Base-by-base conservation (phyloP, 768 basidiomycete species). In the Tricholoma terreum region DNA sequence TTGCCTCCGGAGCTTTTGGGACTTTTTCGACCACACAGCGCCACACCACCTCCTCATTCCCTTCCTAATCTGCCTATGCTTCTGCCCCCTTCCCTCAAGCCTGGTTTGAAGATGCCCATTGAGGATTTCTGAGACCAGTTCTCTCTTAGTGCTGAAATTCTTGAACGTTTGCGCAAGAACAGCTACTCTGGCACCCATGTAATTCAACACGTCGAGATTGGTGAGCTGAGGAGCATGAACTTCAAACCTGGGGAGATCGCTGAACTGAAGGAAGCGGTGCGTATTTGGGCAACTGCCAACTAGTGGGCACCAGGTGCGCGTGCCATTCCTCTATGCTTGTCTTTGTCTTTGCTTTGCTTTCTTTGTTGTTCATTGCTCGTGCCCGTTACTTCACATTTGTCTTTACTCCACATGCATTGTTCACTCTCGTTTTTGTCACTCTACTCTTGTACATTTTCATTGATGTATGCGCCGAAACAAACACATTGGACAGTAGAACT, bases 201-300 rank as follows among this genome's bases (percentile, higher is more conserved):
- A 1, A 64, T 65, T 35, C 6, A 49, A 10, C 63, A 63, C 24
- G 58, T 65, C 1, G 52, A 54, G 8, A 45, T 60, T 4, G 38
- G 27, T 0, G 58, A 68, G 14, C 57, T 70, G 5, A 48, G 31
- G 17, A 40, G 35, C 12, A 64, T 67, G 62, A 62, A 55, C 0
- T 69, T 69, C 60, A 57, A 62, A 50, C 36, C 34, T 0, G 62
- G 67, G 2, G 58, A 66, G 14, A 58, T 68, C 31, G 50, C 59
- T 7, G 61, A 63, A 31, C 19, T 66, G 24, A 63, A 63, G 30
- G 61, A 66, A 36, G 65, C 67, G 3, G 59, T 68, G 1, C 56
- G 31, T n/a, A 42, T 30, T 6, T 66, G 65, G 61, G 61, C 24
- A 33, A 46, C 43, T 27, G 24, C 24, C 24, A 27, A 27, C 24